Evolutionary conservation across 2,329 filamentous ascomycete species (phyloP).

Genomic region (Exophiala sp.): DNA sequence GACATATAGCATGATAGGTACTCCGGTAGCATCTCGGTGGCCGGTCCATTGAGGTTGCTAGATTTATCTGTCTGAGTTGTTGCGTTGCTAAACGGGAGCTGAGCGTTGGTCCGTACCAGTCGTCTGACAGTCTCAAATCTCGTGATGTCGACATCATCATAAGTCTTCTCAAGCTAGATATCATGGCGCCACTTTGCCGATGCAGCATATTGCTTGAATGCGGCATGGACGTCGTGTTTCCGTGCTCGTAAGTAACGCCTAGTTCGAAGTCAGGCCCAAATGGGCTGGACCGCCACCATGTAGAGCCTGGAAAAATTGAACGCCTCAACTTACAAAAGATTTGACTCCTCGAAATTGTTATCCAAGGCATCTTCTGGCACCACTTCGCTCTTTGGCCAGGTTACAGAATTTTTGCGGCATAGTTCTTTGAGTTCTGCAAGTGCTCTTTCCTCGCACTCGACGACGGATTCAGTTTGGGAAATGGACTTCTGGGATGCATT

Average conservation of each 20-base stretch:
- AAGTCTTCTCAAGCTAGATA: constrained; percentile 72
- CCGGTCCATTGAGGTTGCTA: constrained; percentile 77
- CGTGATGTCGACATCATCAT: constrained; percentile 77
- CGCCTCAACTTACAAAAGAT: constrained; percentile 7
- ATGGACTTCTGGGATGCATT: not conserved
- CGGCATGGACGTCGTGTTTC: constrained; percentile 71
- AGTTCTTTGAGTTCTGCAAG: constrained; percentile 9
- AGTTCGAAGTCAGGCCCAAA: constrained; percentile 2
- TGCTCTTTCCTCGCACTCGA: constrained; percentile 4
- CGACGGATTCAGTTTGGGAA: not conserved
- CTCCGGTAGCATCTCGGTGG: constrained; percentile 80
- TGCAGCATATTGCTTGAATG: constrained; percentile 76
- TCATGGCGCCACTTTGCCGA: constrained; percentile 81
- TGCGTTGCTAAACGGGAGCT: constrained; percentile 1
- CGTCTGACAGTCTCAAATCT: constrained; percentile 69
- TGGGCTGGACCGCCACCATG: not conserved
- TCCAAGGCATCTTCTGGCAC: not conserved
- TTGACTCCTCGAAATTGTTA: constrained; percentile 5
- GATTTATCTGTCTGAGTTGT: not conserved
- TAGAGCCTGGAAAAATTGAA: not conserved
- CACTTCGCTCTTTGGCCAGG: constrained; percentile 6
- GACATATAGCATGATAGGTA: constrained; percentile 78
- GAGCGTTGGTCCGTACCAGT: not conserved
- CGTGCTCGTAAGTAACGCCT: constrained; percentile 83
- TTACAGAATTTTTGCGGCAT: constrained; percentile 7